Conservation (phyloP, 805 yeast genomes). For the Barnettozyma populi region DNA sequence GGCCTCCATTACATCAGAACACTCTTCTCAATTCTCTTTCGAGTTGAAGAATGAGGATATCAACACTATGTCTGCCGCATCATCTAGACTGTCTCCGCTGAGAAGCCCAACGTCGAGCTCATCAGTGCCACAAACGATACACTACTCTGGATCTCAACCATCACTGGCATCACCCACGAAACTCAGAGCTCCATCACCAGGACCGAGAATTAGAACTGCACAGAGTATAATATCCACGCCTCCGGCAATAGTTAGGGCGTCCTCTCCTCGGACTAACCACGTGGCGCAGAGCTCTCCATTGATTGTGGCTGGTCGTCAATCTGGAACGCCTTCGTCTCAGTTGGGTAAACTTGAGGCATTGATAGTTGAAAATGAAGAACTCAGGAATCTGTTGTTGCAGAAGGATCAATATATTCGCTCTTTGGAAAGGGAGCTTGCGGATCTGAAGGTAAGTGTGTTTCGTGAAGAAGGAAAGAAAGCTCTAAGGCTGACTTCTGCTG, state of each 20-base stretch:
- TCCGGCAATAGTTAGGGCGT: neutral
- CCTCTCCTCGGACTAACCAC: neutral
- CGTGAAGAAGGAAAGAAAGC: neutral
- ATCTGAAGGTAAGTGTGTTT: conserved; percentile 10
- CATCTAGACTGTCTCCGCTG: neutral
- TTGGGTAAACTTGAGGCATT: conserved; percentile 11
- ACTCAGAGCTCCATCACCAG: neutral
- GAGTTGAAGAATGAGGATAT: conserved; percentile 6
- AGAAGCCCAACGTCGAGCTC: neutral
- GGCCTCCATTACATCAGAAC: conserved; percentile 4
- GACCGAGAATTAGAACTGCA: neutral
- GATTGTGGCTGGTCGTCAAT: neutral
- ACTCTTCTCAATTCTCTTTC: conserved; percentile 8
- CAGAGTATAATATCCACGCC: neutral
- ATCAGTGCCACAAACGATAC: neutral
- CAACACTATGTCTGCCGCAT: neutral
- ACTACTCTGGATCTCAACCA: neutral
- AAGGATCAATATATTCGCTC: conserved; percentile 13
- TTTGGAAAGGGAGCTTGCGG: conserved; percentile 14
- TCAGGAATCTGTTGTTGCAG: conserved; percentile 15
- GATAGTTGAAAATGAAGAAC: conserved; percentile 12
- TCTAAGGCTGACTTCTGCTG: neutral
- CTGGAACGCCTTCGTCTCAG: conserved; percentile 12
- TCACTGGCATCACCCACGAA: neutral
- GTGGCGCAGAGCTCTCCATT: neutral